These are phyloP conservation scores for Aureobasidium vineae DNA, from an alignment of 2,329 filamentous ascomycete species.

Conservation along the genomic window DNA sequence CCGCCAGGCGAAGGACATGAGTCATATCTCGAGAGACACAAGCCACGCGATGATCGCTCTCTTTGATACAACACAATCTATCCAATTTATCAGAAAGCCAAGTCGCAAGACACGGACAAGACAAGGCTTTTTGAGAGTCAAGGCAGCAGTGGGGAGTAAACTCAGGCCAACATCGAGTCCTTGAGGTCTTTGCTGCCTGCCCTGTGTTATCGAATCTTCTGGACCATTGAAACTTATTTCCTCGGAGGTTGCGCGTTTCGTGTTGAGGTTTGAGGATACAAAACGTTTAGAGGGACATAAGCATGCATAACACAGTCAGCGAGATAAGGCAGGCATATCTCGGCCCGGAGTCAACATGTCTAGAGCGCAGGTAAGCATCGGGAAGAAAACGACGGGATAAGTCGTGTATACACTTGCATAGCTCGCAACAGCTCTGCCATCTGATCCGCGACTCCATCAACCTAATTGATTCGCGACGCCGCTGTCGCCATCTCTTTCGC, in stretches of 20 bases:
- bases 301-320: not conserved
- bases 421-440: not conserved
- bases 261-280: not conserved
- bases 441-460: not conserved
- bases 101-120: not conserved
- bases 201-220: not conserved
- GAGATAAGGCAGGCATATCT: not conserved
- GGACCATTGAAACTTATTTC: not conserved
- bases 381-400: not conserved
- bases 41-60: not conserved
- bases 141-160: not conserved
- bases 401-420: not conserved
- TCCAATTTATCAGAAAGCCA: not conserved
- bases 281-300: not conserved
- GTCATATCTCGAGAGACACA: not conserved
- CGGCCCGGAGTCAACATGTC: not conserved
- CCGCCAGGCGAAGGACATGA: no score
- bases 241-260: not conserved
- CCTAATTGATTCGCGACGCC: not conserved
- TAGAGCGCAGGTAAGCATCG: not conserved
- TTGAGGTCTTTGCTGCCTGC: not conserved
- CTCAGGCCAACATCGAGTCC: slow-evolving; percentile 9
- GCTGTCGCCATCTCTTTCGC: slow-evolving; percentile 4
- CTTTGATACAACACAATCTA: not conserved
- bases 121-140: not conserved